Evolutionary conservation across 768 basidiomycete genomes (phyloP), one percentile per base, ranked within the genome.

Genomic region (Favolaschia claudopus): DNA sequence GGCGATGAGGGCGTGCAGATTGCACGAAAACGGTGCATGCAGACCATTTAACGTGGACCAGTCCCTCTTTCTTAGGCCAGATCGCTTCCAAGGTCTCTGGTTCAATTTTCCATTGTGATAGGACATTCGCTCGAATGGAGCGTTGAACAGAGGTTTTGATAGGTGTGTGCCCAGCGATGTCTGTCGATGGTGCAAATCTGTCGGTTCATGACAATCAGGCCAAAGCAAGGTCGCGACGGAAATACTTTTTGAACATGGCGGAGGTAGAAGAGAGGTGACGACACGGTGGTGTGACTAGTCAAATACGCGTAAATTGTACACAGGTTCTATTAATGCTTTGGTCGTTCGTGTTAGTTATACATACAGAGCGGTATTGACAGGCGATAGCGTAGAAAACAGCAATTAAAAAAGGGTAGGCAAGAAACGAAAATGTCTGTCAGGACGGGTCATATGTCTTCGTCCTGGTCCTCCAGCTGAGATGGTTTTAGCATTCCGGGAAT

Each of bases 401-500:
- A 63, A 65, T 60, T 63, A 64, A 53, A 67, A 68, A 69, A 52
- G n/a, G n/a, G 63, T 68, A 69, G 64, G 50, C 63, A 69, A 68
- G 64, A 59, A 67, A 58, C 57, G 48, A 33, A 64, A 60, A 14
- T 59, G 61, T 63, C 64, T 57, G 64, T 71, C 65, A 60, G 62
- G 70, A 70, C 38, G 33, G 66, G 77, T 85, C 72, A 88, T 65
- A 85, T 92, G 79, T 93, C 91, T 76, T 93, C 91, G 70, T 96
- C 94, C 77, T 91, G 92, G 77, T 96, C 95, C 71, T 96, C 93
- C 72, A 98, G 71, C 75, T 96, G 93, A 66, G 90, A 92, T 36
- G 95, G 96, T 76, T 97, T 97, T 73, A 98, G 84, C 91, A 98
- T 92, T 36, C 97, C 97, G n/a, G 96, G 96, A 59, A 99, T 94